Base-by-base conservation (phyloP, 192 early-diverging fungal species). In the Funneliformis mosseae region DNA sequence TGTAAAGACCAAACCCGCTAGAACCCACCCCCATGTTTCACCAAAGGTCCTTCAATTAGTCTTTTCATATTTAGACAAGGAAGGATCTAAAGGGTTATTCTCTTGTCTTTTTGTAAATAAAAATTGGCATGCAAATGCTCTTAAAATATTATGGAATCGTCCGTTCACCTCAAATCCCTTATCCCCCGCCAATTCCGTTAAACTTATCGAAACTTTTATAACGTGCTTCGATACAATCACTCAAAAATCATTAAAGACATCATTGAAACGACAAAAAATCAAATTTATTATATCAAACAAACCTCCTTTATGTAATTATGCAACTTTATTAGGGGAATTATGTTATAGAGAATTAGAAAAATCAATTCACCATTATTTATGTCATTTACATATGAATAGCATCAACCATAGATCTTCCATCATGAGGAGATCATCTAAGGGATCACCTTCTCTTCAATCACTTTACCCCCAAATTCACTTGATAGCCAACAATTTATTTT, bases 271-370 rank as follows among this genome's bases (percentile, higher is more conserved):
- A 70, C 5, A 43, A 38, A 43, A 70, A 18, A 43, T 70, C 7
- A 38, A 70, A n/a, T 41, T 70, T 8, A 41, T 21, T 4, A 42
- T 70, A 70, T n/a, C 68, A 25, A 70, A 70, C n/a, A n/a, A 45
- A 43, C 9, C 18, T 25, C 21, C 41, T 3, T 43, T n/a, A 18
- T 70, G 10, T 43, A 18, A 70, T 42, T 70, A 45, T 9, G 39
- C 28, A 39, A 39, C 38, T 43, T 70, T 43, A 43, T 9, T 70
- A 10, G 8, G 4, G n/a, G 68, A 70, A 70, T 8, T 70, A 23
- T 11, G 18, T n/a, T 70, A 43, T 43, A 18, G n/a, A 70, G 68
- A 70, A n/a, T 70, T 70, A 43, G 68, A 70, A 70, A n/a, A 5
- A 4, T 38, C 68, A 3, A 21, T 70, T n/a, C 11, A 42, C 23